phyloP scores from a whole-genome alignment of 805 yeast genomes.

The Candida xyloterini region DNA sequence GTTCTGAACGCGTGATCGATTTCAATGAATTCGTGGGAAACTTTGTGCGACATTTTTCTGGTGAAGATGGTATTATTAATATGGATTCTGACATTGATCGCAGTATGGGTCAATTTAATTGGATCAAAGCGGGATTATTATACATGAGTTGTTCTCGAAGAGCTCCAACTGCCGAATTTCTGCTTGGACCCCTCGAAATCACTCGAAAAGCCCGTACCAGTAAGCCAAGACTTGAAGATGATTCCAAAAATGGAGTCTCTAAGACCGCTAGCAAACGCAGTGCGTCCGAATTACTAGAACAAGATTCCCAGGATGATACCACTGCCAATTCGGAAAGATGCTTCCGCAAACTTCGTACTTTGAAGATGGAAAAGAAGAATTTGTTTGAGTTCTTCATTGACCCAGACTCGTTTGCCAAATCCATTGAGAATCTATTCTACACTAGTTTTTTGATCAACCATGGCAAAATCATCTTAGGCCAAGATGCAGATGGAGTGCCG shows the following conservation, averaged over 20 bases:
- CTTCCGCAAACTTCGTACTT: constrained; percentile 31
- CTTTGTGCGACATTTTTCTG: constrained; percentile 35
- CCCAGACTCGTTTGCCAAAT: constrained; percentile 72
- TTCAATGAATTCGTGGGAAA: constrained; percentile 45
- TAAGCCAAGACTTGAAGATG: constrained; percentile 40
- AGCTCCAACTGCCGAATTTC: constrained; percentile 53
- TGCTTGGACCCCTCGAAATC: constrained; percentile 68
- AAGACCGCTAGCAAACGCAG: constrained; percentile 56
- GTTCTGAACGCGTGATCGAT: constrained; percentile 48
- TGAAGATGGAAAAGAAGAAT: constrained; percentile 44
- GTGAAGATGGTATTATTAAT: constrained; percentile 23
- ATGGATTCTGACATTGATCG: constrained; percentile 19
- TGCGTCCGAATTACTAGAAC: constrained; percentile 47
- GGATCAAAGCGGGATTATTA: constrained; percentile 58
- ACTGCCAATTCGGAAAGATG: constrained; percentile 60
- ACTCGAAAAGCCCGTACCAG: constrained; percentile 46
- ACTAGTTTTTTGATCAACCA: constrained; percentile 78
- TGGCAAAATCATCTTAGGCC: constrained; percentile 56
- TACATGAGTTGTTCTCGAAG: constrained; percentile 44
- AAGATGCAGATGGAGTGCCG: constrained; percentile 43
- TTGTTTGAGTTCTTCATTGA: constrained; percentile 68
- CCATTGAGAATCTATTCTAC: constrained; percentile 82
- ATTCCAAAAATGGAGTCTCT: constrained; percentile 35
- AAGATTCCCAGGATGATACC: constrained; percentile 53
- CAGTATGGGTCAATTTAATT: constrained; percentile 42